Base-by-base conservation (phyloP, 768 basidiomycete genomes). In the Chalciporus sphaerocephalus region DNA sequence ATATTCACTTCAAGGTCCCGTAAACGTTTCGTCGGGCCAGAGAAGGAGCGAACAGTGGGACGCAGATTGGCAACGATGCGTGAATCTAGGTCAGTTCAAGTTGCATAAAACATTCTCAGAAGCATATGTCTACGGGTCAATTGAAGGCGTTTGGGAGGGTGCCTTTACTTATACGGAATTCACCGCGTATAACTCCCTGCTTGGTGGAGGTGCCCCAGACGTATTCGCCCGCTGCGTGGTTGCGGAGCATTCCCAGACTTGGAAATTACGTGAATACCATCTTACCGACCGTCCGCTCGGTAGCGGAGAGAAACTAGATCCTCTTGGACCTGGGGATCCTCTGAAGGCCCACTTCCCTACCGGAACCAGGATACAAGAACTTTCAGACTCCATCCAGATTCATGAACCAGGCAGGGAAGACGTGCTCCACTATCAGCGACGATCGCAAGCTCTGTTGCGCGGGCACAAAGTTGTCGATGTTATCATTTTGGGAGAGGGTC, bases 191-290 rank as follows among this genome's bases (percentile, higher is more conserved):
- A 83, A 85, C 18, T 76, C 77, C 17, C 73, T 94, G 46, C 73
- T 89, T n/a, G 72, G 76, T 6, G 90, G 87, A 16, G 83, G 73
- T 0, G 65, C 78, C 4, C 85, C 88, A 4, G 63, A 75, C 0
- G 70, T 76, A 8, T 67, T 95, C n/a, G 81, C 87, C 54, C 78
- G 81, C 34, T 84, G 85, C 36, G 71, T 83, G 38, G 81, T 89
- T 21, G 90, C 86, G 1, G 79, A 85, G 54, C 92, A 97, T 63
- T 81, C 79, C 15, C 93, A 96, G 59, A 91, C 91, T 0, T 95
- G 92, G 92, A 85, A 83, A 57, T 67, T 96, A 34, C 79, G 80
- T 27, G 89, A 92, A 63, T 80, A 90, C 55, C 80, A 88, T 55
- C 68, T 87, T 12, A 36, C 72, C 5, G 67, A 63, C 21, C 67